A percentile compares a stretch with the other conserved stretches of the same genome.
Conservation (phyloP, 352 stramenopile genomes). For the Phytopythium litorale region DNA sequence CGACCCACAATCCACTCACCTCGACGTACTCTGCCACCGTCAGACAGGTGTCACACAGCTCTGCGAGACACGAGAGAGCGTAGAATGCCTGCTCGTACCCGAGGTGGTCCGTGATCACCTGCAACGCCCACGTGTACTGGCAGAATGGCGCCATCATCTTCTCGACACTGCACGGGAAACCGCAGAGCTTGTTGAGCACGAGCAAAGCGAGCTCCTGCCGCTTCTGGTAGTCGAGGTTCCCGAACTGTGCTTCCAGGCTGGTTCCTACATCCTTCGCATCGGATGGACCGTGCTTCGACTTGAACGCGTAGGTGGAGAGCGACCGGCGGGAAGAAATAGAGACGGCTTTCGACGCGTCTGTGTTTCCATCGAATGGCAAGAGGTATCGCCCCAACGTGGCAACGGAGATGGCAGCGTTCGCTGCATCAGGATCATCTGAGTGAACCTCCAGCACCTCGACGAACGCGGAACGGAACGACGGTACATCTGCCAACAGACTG, state of each 20-base stretch:
- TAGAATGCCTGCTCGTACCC: conserved; percentile 79
- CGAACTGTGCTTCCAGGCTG: conserved; percentile 66
- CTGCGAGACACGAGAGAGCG: conserved; percentile 67
- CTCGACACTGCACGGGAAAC: conserved; percentile 66
- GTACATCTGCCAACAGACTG: conserved; percentile 61
- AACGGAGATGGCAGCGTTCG: conserved; percentile 70
- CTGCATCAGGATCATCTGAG: conserved; percentile 52
- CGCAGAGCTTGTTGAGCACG: conserved; percentile 80
- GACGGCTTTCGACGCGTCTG: conserved; percentile 38
- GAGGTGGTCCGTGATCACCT: conserved; percentile 80
- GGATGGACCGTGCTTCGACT: conserved; percentile 33
- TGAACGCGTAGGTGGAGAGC: conserved; percentile 75
- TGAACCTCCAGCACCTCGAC: conserved; percentile 65
- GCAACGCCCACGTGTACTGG: conserved; percentile 74
- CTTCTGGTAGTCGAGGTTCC: conserved; percentile 70
- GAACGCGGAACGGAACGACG: conserved; percentile 47
- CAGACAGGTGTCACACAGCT: conserved; percentile 74
- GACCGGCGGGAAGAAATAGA: conserved; percentile 78
- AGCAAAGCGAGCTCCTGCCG: conserved; percentile 72
- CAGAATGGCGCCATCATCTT: conserved; percentile 72
- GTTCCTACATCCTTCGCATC: conserved; percentile 23
- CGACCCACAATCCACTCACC: conserved; percentile 69
- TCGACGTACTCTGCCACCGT: conserved; percentile 75
- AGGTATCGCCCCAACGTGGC: conserved; percentile 72
- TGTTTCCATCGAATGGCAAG: conserved; percentile 57